Base-by-base conservation (phyloP, 2,329 filamentous ascomycete genomes). In the Fusarium newnesense region DNA sequence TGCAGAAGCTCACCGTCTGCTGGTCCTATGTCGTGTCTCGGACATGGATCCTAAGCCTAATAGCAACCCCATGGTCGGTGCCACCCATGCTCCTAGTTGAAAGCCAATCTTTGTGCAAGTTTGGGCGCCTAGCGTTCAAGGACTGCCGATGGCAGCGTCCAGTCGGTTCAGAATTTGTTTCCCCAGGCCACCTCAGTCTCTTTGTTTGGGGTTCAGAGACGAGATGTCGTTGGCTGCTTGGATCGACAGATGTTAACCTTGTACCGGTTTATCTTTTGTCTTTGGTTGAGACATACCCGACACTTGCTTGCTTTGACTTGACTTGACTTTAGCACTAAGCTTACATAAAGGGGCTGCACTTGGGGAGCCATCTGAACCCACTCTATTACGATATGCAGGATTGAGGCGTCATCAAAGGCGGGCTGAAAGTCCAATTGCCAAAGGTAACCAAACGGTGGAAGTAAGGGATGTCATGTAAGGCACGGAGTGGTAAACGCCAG, bases 41-140 rank as follows among this genome's bases (percentile, higher is more conserved):
- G 64, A 75, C 74, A 49, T 60, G 76, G 76, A 68, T 76, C 37
- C 67, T 71, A 70, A 46, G 59, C 58, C 64, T 53, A 56, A 60
- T 58, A 77, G 67, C 74, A 73, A 77, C 75, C 72, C 70, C 61
- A 43, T 78, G 73, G 76, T 75, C 73, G 74, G 76, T 78, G 76
- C 71, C 70, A 76, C 60, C 76, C 76, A 77, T 78, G 76, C 63
- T 66, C 63, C 42, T 47, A 42, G 32, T 62, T 47, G 60, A 60
- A 42, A 32, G 36, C 64, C 72, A 69, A 66, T 64, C 63, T 60
- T 60, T 58, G 60, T 60, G 40, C 52, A 32, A 54, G 52, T 54
- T 64, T 57, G 58, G 65, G 69, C 66, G 67, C 49, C 60, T 73
- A 76, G 64, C 67, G 75, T 62, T 67, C 60, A 46, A 59, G 72